Percentiles rank a stretch among this genome's conserved stretches.
Conservation (phyloP, 192 early-diverging fungal genomes). For the Coemansia sp. region DNA sequence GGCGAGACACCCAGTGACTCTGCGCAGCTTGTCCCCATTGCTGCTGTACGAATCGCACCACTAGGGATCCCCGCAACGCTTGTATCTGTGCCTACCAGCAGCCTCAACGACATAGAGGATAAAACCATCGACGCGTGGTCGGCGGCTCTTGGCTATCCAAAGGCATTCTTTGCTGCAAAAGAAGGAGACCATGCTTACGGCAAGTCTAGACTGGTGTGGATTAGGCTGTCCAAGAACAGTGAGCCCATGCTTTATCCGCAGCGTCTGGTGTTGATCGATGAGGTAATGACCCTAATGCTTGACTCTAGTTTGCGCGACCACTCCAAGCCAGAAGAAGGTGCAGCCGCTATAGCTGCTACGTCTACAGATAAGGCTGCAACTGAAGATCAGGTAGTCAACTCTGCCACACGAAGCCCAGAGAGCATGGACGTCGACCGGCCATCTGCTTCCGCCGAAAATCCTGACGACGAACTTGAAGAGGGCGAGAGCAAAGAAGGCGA, state of each 20-base stretch:
- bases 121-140: slow-evolving; percentile 34
- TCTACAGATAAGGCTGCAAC: not conserved
- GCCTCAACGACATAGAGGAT: slow-evolving; percentile 24
- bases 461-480: slow-evolving; percentile 18
- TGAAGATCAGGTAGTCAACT: not conserved
- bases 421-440: not conserved
- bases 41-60: slow-evolving; percentile 28
- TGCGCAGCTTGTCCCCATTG: slow-evolving; percentile 11
- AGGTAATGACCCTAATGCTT: not conserved
- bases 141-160: slow-evolving; percentile 32
- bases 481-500: slow-evolving; percentile 40
- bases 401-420: not conserved
- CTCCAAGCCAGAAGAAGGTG: not conserved
- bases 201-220: slow-evolving; percentile 31
- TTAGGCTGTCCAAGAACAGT: slow-evolving; percentile 8
- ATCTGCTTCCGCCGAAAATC: not conserved
- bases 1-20: not conserved
- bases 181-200: not conserved
- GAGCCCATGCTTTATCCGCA: slow-evolving; percentile 49
- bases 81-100: slow-evolving; percentile 16
- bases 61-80: slow-evolving; percentile 26
- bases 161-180: slow-evolving; percentile 1
- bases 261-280: slow-evolving; percentile 29
- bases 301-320: not conserved
- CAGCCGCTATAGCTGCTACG: not conserved